phyloP scores from a whole-genome alignment of 805 yeast species.

The Wickerhamomyces subpelliculosus region DNA sequence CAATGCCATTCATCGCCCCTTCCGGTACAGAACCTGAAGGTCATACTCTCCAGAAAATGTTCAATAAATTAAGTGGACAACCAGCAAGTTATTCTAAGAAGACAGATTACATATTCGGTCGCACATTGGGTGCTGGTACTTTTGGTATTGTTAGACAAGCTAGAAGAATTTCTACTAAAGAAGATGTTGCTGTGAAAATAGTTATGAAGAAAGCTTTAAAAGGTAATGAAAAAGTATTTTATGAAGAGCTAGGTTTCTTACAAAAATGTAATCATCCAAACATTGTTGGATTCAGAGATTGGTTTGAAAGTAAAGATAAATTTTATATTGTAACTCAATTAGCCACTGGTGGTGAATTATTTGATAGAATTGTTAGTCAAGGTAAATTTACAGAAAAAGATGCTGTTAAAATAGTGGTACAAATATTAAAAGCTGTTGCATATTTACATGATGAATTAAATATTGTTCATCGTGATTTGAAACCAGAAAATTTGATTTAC shows the following conservation, averaged over 20 bases:
- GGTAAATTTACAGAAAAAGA: conserved; percentile 88
- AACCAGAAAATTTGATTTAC: conserved; percentile 88
- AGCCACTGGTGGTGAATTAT: conserved; percentile 94
- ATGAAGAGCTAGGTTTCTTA: conserved; percentile 70
- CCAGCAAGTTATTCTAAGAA: conserved; percentile 66
- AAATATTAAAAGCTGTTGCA: conserved; percentile 68
- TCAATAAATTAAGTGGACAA: conserved; percentile 62
- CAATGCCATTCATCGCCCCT: conserved; percentile 10
- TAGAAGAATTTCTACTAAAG: conserved; percentile 38
- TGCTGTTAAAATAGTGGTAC: conserved; percentile 69
- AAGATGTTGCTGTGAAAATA: conserved; percentile 86
- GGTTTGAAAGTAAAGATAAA: conserved; percentile 91
- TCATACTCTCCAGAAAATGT: conserved; percentile 26
- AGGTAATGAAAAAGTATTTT: conserved; percentile 69
- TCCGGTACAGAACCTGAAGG: conserved; percentile 21
- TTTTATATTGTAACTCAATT: conserved; percentile 90
- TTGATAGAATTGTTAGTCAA: conserved; percentile 73
- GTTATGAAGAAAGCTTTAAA: conserved; percentile 78
- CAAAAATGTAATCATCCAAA: conserved; percentile 71
- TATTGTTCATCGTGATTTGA: conserved; percentile 90
- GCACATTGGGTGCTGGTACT: conserved; percentile 89
- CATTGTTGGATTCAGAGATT: conserved; percentile 83
- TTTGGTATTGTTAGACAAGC: conserved; percentile 91
- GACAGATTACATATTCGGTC: conserved; percentile 65
- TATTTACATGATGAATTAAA: conserved; percentile 64